These are phyloP conservation scores for Eragrostis nindensis DNA, from an alignment of 176 grass and related monocot genomes.

Conservation along the genomic window DNA sequence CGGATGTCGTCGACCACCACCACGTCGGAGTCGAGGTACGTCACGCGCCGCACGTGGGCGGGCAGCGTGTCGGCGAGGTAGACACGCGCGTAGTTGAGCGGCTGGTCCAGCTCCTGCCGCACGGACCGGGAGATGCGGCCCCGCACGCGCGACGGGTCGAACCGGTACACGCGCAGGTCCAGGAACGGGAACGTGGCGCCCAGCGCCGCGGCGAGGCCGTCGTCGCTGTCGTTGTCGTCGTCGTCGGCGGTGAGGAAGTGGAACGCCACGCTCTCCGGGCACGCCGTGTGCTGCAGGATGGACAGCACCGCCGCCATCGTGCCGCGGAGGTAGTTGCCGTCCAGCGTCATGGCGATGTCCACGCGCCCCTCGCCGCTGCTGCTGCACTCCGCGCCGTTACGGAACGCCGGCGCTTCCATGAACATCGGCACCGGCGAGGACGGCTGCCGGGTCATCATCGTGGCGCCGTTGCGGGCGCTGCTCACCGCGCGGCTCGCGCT, in stretches of 20 bases:
- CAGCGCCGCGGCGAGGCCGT: conserved; percentile 39
- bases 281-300: conserved; percentile 74
- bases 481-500: conserved; percentile 13
- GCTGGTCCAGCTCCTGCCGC: conserved; percentile 70
- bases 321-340: conserved; percentile 74
- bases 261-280: conserved; percentile 66
- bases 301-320: conserved; percentile 72
- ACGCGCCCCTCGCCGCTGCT: conserved; percentile 22
- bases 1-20: conserved; percentile 77
- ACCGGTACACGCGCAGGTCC: conserved; percentile 60
- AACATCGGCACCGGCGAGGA: conserved; percentile 31
- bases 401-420: conserved; percentile 68
- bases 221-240: conserved; percentile 21
- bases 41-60: conserved; percentile 42
- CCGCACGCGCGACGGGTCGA: conserved; percentile 66
- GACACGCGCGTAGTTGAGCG: conserved; percentile 79
- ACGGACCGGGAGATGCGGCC: conserved; percentile 79
- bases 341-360: conserved; percentile 83
- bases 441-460: conserved; percentile 43
- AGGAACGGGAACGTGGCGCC: conserved; percentile 60
- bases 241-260: conserved; percentile 61
- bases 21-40: conserved; percentile 85
- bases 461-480: neutral
- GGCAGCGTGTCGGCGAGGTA: conserved; percentile 79
- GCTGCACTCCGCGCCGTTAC: conserved; percentile 55